phyloP scores from a whole-genome alignment of 2,329 filamentous ascomycete genomes.

The Alternaria sp. region DNA sequence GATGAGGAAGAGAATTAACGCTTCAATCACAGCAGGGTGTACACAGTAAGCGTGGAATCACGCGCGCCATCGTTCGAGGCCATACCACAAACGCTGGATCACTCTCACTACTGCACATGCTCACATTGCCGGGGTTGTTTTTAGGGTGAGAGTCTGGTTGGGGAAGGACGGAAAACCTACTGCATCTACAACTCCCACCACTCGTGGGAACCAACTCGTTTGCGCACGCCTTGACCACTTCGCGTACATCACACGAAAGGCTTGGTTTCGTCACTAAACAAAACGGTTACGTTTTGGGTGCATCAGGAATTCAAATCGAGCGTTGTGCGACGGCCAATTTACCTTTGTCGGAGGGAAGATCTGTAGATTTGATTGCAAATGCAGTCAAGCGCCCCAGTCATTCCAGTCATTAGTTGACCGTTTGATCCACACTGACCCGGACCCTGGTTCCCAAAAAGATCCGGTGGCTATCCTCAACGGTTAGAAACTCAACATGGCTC shows the following conservation, averaged over 20 bases:
- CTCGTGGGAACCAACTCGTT: neutral
- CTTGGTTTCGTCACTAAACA: neutral
- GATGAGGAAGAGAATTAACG: constrained; percentile 7
- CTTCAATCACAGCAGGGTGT: constrained; percentile 1
- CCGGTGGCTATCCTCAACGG: constrained; percentile 4
- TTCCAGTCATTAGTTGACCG: neutral
- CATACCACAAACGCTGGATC: neutral
- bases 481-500: neutral
- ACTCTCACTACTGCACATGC: neutral
- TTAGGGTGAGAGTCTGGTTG: neutral
- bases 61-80: constrained; percentile 3
- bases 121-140: neutral
- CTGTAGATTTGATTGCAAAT: neutral
- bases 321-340: neutral
- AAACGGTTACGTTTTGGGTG: neutral
- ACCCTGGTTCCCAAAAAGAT: constrained; percentile 2
- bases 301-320: neutral
- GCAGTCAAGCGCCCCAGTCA: constrained; percentile 6
- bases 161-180: neutral
- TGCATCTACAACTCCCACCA: neutral
- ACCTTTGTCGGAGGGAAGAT: neutral
- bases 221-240: neutral
- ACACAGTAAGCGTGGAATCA: constrained; percentile 1
- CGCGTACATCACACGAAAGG: neutral
- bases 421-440: neutral